Evolutionary conservation across 306 rosid species (phyloP), one percentile per base, ranked within the genome.

Genomic region (Pyrus betulifolia): DNA sequence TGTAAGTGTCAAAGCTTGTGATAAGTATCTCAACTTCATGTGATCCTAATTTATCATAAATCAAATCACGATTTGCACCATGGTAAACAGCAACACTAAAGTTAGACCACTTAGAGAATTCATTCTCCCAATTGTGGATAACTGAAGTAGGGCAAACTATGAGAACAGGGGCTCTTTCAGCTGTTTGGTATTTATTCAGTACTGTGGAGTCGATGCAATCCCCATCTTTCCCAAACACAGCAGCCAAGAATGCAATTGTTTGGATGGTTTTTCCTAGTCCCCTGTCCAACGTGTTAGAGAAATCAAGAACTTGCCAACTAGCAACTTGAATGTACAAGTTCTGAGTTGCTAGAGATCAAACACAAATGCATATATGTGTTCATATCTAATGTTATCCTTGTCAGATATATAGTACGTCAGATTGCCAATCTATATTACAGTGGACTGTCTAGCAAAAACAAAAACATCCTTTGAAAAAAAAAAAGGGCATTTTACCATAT

Each of bases 251-350:
- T 68, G 98, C 96, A 89, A 94, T 94, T 57, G 96, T 81, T 76
- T 94, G 98, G 82, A 91, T 91, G 70, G 98, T 94, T 84, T 94
- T 94, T 31, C 98, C 98, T 74, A 94, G 92, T 65, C 97, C 98
- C 98, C 98, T 94, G 84, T 87, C 84, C 73, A 82, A 80, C 51
- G 33, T 46, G 23, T 73, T 67, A 82, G 40, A 35, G 27, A 69
- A 71, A 67, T 38, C 35, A 69, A 60, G 25, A 86, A 77, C 72
- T 72, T 62, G 13, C 77, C 30, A 63, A 79, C 68, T 49, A 19
- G 31, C 33, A 69, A 74, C 25, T 75, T 75, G 22, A 52, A 45
- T 10, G 55, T 38, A 21, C 5, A n/a, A 28, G 55, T 17, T 52
- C 23, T 22, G 17, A 38, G 45, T 38, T 30, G n/a, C 30, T 71